These are phyloP conservation scores for Debaryomyces hansenii DNA, from an alignment of 805 yeast genomes.

Conservation along the genomic window DNA sequence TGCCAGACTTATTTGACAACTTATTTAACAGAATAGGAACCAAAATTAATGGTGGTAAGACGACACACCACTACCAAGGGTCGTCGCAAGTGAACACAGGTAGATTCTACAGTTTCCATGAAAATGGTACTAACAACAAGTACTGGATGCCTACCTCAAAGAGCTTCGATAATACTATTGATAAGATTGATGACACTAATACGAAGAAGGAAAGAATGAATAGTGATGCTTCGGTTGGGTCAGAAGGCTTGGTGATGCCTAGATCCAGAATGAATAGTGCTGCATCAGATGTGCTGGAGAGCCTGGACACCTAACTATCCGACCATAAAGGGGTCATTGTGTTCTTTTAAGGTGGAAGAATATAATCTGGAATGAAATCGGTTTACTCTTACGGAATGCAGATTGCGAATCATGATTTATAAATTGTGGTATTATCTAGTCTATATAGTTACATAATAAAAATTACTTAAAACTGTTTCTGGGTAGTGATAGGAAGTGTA, in stretches of 20 bases:
- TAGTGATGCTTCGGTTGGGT: conserved; percentile 13
- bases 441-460: too few relatives aligned
- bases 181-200: conserved; percentile 2
- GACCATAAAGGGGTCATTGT: not conserved
- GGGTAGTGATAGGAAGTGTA: too few relatives aligned
- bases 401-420: too few relatives aligned
- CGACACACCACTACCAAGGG: conserved; percentile 30
- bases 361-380: too few relatives aligned
- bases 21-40: conserved; percentile 32
- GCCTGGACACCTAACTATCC: conserved; percentile 1
- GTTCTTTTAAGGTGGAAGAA: not conserved
- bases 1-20: conserved; percentile 38
- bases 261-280: conserved; percentile 19
- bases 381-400: too few relatives aligned
- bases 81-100: conserved; percentile 39
- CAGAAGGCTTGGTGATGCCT: conserved; percentile 5
- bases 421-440: too few relatives aligned
- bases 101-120: conserved; percentile 34
- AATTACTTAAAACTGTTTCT: too few relatives aligned
- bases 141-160: conserved; percentile 34
- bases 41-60: conserved; percentile 34
- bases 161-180: conserved; percentile 3
- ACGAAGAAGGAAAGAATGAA: conserved; percentile 11
- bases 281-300: conserved; percentile 7
- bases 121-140: conserved; percentile 35